Conservation (phyloP, 176 grass and related monocot genomes). For the Saccharum spontaneum region DNA sequence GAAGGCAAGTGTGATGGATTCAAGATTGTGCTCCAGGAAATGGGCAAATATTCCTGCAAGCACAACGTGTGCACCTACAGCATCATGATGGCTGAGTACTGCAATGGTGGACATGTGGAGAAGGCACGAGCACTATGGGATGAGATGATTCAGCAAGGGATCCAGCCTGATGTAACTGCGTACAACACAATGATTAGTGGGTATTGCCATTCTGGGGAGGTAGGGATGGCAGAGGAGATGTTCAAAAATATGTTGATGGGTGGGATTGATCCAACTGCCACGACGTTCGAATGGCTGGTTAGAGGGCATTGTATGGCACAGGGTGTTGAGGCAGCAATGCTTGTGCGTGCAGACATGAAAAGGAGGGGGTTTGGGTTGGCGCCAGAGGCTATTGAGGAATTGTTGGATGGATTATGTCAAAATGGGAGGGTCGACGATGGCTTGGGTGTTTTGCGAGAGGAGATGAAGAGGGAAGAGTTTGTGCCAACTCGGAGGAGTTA, state of each 20-base stretch:
- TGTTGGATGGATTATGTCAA: conserved; percentile 50
- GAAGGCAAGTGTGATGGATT: not conserved
- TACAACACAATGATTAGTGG: conserved; percentile 50
- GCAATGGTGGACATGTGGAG: not conserved
- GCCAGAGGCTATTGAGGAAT: conserved; percentile 34
- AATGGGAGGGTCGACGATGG: conserved; percentile 42
- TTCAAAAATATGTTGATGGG: conserved; percentile 50
- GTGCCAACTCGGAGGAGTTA: conserved; percentile 40
- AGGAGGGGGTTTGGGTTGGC: conserved; percentile 56
- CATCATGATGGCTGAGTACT: conserved; percentile 8
- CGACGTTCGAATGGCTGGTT: conserved; percentile 55
- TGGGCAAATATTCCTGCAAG: conserved; percentile 10
- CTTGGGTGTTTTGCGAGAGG: conserved; percentile 51
- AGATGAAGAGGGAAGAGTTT: conserved; percentile 64
- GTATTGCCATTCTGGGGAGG: conserved; percentile 21
- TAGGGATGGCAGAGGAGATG: conserved; percentile 55
- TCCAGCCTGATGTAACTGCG: conserved; percentile 39
- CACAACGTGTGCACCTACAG: conserved; percentile 12
- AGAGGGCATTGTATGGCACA: conserved; percentile 49
- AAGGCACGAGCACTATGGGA: not conserved
- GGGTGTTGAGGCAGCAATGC: conserved; percentile 35
- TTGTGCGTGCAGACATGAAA: conserved; percentile 55
- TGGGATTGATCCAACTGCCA: conserved; percentile 43
- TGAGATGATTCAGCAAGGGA: conserved; percentile 19
- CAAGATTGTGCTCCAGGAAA: conserved; percentile 22